Evolutionary conservation across 805 yeast genomes (phyloP).

Genomic region (Cyberlindnera xylosilytica): DNA sequence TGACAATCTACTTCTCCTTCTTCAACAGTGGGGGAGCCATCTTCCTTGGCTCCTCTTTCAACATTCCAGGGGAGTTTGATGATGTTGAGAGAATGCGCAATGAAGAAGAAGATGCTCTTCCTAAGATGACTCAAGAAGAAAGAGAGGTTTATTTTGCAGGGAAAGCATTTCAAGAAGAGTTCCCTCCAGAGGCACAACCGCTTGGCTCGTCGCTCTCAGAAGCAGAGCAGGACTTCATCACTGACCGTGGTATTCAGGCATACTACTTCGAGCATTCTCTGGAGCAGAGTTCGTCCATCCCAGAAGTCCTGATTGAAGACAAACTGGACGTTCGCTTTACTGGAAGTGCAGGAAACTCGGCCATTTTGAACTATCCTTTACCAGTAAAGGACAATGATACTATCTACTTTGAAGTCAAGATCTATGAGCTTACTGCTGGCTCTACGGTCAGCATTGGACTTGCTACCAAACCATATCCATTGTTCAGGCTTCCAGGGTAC

Average conservation of each 20-base stretch:
- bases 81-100: slow-evolving; percentile 65
- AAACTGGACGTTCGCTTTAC: slow-evolving; percentile 48
- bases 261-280: slow-evolving; percentile 30
- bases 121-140: slow-evolving; percentile 40
- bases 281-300: slow-evolving; percentile 38
- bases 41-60: slow-evolving; percentile 30
- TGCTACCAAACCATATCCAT: slow-evolving; percentile 86
- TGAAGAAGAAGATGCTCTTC: slow-evolving; percentile 47
- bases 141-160: slow-evolving; percentile 38
- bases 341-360: slow-evolving; percentile 16
- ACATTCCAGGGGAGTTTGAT: slow-evolving; percentile 57
- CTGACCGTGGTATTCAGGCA: slow-evolving; percentile 83
- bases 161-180: slow-evolving; percentile 32
- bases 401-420: slow-evolving; percentile 44
- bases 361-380: slow-evolving; percentile 40
- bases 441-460: slow-evolving; percentile 70
- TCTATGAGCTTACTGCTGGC: slow-evolving; percentile 60
- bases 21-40: slow-evolving; percentile 29
- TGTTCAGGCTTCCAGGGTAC: slow-evolving; percentile 89
- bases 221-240: slow-evolving; percentile 69
- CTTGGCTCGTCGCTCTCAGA: slow-evolving; percentile 51
- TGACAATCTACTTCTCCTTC: slow-evolving; percentile 30
- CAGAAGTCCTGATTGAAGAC: slow-evolving; percentile 57
- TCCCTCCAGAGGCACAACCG: slow-evolving; percentile 43
- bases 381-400: slow-evolving; percentile 35